Percentiles rank a stretch among this genome's conserved stretches.
Conservation (phyloP, 495 filamentous ascomycete species). For the Amniculicola lignicola region DNA sequence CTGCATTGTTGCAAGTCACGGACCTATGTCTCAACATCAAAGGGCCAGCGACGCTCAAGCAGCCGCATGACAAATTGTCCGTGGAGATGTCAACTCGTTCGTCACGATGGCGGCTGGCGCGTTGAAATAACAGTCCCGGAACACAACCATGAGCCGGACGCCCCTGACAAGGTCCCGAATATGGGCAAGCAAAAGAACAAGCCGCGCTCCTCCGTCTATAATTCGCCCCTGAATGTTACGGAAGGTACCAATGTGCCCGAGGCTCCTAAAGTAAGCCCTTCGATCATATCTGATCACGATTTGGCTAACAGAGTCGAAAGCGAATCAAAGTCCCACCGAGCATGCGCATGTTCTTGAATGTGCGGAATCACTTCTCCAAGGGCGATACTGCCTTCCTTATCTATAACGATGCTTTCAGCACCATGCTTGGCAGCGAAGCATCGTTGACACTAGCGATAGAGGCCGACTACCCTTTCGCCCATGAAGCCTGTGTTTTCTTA, state of each 20-base stretch:
- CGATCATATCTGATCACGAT: not conserved
- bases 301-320: not conserved
- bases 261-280: not conserved
- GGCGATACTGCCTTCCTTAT: not conserved
- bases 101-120: not conserved
- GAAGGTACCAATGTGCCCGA: not conserved
- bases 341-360: not conserved
- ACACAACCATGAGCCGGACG: conserved; percentile 2
- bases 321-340: not conserved
- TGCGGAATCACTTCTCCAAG: not conserved
- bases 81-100: not conserved
- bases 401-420: not conserved
- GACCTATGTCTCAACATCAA: not conserved
- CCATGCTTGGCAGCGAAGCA: not conserved
- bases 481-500: not conserved
- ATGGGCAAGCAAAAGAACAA: not conserved
- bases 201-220: not conserved
- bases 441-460: not conserved
- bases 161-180: not conserved
- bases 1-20: not conserved
- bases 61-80: not conserved
- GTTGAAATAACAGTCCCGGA: not conserved
- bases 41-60: not conserved
- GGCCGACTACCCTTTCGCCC: not conserved
- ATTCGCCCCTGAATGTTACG: not conserved